These are phyloP conservation scores for Zygotorulaspora sp. DNA, from an alignment of 805 yeast species.

Conservation along the genomic window DNA sequence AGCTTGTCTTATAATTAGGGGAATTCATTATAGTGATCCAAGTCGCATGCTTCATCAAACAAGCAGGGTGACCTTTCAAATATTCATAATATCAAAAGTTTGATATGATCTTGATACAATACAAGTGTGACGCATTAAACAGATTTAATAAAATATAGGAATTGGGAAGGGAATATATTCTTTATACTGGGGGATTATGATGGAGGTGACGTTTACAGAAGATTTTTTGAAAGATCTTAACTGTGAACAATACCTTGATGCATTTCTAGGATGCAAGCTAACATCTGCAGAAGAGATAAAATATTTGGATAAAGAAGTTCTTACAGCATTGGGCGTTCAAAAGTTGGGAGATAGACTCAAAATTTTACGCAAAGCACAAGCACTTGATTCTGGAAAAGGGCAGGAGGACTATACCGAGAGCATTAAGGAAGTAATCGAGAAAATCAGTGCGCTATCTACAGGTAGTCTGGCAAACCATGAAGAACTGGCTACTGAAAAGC, in stretches of 20 bases:
- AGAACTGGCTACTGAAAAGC: constrained; percentile 37
- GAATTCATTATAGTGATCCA: too few relatives aligned
- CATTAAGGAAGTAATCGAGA: constrained; percentile 22
- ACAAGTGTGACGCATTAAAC: too few relatives aligned
- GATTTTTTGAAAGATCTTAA: constrained; percentile 21
- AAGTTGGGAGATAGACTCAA: constrained; percentile 81
- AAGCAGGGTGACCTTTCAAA: neutral
- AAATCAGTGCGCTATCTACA: constrained; percentile 22
- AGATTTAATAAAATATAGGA: too few relatives aligned
- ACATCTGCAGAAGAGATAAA: constrained; percentile 26
- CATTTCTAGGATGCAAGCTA: constrained; percentile 20
- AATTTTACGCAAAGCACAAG: constrained; percentile 53
- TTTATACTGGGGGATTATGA: too few relatives aligned
- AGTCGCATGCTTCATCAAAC: too few relatives aligned
- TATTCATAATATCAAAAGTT: neutral
- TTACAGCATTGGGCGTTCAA: constrained; percentile 67
- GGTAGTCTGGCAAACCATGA: constrained; percentile 20
- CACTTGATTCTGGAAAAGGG: constrained; percentile 30
- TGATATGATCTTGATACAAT: too few relatives aligned
- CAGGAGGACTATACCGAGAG: constrained; percentile 13
- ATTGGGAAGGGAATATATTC: too few relatives aligned
- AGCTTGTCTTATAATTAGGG: too few relatives aligned
- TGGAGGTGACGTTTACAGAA: constrained; percentile 18
- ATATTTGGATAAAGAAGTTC: constrained; percentile 51
- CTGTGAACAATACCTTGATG: constrained; percentile 24